Evolutionary conservation across 163 green algal species (phyloP), one percentile per base, ranked within the genome.

Genomic region (Chloroidium sp.): DNA sequence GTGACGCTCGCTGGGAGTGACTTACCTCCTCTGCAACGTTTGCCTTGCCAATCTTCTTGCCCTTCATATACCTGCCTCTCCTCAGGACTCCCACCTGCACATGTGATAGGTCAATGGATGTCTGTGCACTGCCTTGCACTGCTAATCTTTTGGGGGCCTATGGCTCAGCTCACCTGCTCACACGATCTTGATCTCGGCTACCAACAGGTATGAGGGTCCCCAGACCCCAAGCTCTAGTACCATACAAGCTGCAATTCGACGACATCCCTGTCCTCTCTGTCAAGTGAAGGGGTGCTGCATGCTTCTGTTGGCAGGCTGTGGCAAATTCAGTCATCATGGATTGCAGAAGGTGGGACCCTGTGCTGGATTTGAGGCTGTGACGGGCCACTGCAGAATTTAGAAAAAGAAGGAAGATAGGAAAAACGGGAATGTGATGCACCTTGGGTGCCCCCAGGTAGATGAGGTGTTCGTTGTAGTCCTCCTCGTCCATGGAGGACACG

Each of bases 31-130:
- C 79, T 3, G 88, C 81, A 69, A 87, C 74, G 14, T 78, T 58
- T 74, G 85, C 92, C 88, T 96, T 97, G 88, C 93, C 93, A 36
- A 96, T 85, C 75, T 90, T 89, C 89, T 97, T 97, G 80, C 92
- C 92, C 74, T 89, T 94, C 62, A 91, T 84, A 77, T 95, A 97
- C 62, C 89, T 87, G 13, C 92, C 92, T 58, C 92, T 89, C 57
- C 92, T 85, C 84, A 97, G 87, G 59, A 94, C 87, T 76, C 93
- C 93, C 4, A 96, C 92, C 92, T 95, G 84, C 62, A 77, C 0
- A 62, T n/a, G 82, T 36, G 36, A 36, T 36, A 36, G 36, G 36
- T 36, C 36, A 36, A 36, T 36, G 36, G 36, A 36, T 36, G 36
- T 36, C 36, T 36, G 36, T 36, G 36, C 36, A 69, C 1, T 59